phyloP scores from a whole-genome alignment of 129 eudicot genomes.

The Chrysanthemum lavandulifolium region DNA sequence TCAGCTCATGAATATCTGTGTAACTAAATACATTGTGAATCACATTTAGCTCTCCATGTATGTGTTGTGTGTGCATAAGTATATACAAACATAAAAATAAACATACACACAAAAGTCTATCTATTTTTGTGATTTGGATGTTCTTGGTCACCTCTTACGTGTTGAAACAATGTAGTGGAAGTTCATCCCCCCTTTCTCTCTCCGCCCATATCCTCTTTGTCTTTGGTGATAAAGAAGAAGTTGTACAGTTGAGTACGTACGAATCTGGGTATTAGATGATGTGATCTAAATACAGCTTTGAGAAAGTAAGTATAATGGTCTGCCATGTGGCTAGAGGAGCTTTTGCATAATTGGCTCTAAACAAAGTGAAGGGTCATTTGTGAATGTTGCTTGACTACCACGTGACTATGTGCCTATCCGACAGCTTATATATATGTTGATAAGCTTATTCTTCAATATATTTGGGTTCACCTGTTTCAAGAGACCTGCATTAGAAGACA shows the following conservation, averaged over 20 bases:
- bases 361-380: conserved; percentile 28
- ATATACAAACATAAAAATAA: background rate
- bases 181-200: conserved; percentile 9
- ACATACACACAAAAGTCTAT: background rate
- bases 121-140: background rate
- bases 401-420: conserved; percentile 6
- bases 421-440: conserved; percentile 13
- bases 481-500: conserved; percentile 1
- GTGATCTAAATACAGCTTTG: conserved; percentile 26
- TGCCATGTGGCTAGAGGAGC: conserved; percentile 31
- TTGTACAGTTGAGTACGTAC: conserved; percentile 24
- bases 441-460: background rate
- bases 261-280: conserved; percentile 28
- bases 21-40: background rate
- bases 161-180: background rate
- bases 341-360: conserved; percentile 32
- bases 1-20: background rate
- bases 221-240: conserved; percentile 17
- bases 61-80: background rate
- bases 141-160: conserved; percentile 9
- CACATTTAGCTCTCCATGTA: background rate
- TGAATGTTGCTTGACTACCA: conserved; percentile 18
- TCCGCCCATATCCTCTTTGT: conserved; percentile 23
- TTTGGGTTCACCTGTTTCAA: background rate
- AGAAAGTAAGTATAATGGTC: conserved; percentile 24